Evolutionary conservation across 352 stramenopile species (phyloP).

Genomic region (Elongisporangium prolatum): DNA sequence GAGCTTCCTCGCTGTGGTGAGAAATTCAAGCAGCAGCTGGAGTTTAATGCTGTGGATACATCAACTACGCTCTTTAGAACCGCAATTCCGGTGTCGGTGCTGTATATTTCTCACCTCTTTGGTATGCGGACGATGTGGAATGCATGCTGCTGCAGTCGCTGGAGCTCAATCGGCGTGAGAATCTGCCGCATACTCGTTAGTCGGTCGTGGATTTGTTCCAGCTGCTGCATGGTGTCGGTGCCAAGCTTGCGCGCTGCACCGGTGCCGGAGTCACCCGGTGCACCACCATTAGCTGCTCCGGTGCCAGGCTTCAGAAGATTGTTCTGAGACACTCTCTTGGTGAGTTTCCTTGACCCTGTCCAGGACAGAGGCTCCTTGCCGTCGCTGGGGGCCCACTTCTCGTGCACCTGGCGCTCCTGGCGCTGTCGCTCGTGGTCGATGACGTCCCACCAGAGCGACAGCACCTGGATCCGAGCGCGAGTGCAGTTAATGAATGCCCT

Average conservation of each 20-base stretch:
- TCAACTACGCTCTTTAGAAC: not conserved
- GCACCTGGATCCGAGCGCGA: conserved; percentile 41
- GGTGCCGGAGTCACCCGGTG: not conserved
- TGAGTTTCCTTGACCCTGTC: not conserved
- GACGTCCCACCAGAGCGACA: conserved; percentile 62
- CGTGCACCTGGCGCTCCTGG: conserved; percentile 38
- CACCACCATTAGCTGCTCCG: not conserved
- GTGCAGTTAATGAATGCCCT: conserved; percentile 48
- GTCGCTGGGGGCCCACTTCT: conserved; percentile 2
- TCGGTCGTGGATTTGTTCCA: conserved; percentile 58
- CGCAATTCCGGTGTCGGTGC: not conserved
- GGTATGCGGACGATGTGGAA: conserved; percentile 65
- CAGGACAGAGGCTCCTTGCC: conserved; percentile 2
- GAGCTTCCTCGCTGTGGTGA: conserved; percentile 32
- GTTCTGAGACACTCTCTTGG: not conserved
- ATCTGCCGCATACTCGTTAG: conserved; percentile 72
- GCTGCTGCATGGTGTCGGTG: conserved; percentile 18
- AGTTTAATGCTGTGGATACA: conserved; percentile 43
- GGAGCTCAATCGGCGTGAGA: conserved; percentile 70
- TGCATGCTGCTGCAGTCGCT: conserved; percentile 56
- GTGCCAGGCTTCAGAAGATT: not conserved
- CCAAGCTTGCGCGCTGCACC: conserved; percentile 6
- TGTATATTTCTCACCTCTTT: conserved; percentile 28
- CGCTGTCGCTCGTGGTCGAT: conserved; percentile 66
- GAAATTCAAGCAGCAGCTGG: conserved; percentile 42